Base-by-base conservation (phyloP, 2,329 filamentous ascomycete genomes). In the Hortaea werneckii region DNA sequence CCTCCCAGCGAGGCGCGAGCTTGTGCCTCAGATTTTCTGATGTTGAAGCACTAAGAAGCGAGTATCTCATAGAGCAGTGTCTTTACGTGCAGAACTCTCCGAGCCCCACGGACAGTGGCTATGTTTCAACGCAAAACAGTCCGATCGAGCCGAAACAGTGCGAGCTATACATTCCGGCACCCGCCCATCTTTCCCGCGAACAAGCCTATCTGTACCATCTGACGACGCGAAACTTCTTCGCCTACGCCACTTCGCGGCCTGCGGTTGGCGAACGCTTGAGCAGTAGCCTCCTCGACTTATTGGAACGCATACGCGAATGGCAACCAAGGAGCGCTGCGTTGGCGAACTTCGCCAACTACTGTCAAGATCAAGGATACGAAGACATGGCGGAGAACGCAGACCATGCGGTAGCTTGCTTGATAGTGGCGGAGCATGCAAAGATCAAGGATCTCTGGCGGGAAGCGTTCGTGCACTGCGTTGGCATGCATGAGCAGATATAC, bases 391-490 rank as follows among this genome's bases (percentile, higher is more conserved):
- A 79, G 48, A 78, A 79, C 49, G 78, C 82, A 0, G 74, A 80
- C 43, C 79, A 88, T 58, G 80, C 85, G 0, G 61, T 88, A 34
- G 84, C 80, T 0, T 68, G 82, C 39, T 66, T 90, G 9, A 76
- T 76, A 42, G 73, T 87, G 38, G 80, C 83, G 1, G 85, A 90
- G 57, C 68, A 73, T 20, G 82, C 80, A 52, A 74, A 77, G 43
- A 64, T 83, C 27, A 71, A 69, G 44, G 73, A 79, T n/a, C 65
- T 86, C 9, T 90, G 86, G 70, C 74, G 80, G 8, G 76, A 85
- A 56, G 80, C 85, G 0, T 87, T 89, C 63, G 74, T 77, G 10
- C 86, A 92, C 58, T 87, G 85, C 58, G 82, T 83, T 32, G 86
- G 85, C 38, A 88, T 90, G 85, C 77, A 76, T 49, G 77, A 83